phyloP scores from a whole-genome alignment of 2,329 filamentous ascomycete species.

The Penicillium verrucosum region DNA sequence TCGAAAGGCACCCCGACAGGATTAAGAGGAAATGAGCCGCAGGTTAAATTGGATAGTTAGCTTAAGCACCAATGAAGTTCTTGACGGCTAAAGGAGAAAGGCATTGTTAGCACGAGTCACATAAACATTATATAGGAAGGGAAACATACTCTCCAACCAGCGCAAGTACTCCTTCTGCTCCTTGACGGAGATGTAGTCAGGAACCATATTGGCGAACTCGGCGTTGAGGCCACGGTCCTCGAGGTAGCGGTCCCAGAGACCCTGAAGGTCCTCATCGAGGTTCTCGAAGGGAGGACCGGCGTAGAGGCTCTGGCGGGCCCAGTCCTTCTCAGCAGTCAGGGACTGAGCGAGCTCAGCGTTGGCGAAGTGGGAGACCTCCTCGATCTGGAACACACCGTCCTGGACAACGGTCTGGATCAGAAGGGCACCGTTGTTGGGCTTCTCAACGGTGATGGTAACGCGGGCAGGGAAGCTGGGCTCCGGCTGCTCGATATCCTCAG shows the following conservation, averaged over 20 bases:
- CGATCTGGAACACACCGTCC: constrained; percentile 80
- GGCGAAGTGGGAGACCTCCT: constrained; percentile 85
- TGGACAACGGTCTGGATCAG: constrained; percentile 82
- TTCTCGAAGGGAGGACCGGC: constrained; percentile 89
- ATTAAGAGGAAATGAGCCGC: constrained; percentile 31
- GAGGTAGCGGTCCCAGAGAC: constrained; percentile 86
- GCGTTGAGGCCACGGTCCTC: constrained; percentile 91
- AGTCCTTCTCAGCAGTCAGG: constrained; percentile 70
- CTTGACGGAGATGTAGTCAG: constrained; percentile 96
- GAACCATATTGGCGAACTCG: constrained; percentile 81
- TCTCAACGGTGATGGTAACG: constrained; percentile 84
- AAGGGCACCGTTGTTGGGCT: constrained; percentile 78
- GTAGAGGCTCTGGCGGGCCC: constrained; percentile 74
- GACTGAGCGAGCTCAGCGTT: constrained; percentile 74
- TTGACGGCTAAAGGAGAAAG: constrained; percentile 61
- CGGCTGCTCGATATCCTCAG: constrained; percentile 48
- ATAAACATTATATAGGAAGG: background rate
- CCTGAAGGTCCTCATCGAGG: constrained; percentile 92
- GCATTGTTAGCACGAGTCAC: constrained; percentile 3
- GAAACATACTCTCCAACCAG: constrained; percentile 70
- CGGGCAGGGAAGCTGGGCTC: constrained; percentile 69
- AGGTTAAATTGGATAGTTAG: constrained; percentile 36
- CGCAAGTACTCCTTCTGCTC: constrained; percentile 94
- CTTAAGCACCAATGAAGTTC: constrained; percentile 72
- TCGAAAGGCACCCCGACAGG: background rate